phyloP scores from a whole-genome alignment of 768 basidiomycete genomes.

The Antrodiella citrinella region DNA sequence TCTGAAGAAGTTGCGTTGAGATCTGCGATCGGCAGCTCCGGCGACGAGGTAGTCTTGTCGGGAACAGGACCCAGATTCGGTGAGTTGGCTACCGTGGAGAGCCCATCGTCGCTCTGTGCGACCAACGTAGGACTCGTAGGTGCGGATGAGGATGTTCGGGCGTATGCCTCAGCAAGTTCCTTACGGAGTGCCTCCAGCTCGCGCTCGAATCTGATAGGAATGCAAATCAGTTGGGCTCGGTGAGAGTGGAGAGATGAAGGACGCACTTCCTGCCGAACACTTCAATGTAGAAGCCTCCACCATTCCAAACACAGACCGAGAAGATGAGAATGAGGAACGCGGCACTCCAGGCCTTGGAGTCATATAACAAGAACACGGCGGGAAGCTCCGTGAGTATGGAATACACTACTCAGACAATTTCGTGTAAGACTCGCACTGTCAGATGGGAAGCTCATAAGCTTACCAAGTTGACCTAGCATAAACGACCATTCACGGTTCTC shows the following conservation, averaged over 20 bases:
- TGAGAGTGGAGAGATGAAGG: neutral
- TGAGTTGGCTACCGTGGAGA: constrained; percentile 30
- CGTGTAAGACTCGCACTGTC: constrained; percentile 5
- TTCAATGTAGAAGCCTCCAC: constrained; percentile 92
- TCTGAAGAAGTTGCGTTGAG: constrained; percentile 4
- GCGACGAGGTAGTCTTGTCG: constrained; percentile 14
- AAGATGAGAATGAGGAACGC: constrained; percentile 76
- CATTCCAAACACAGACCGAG: constrained; percentile 89
- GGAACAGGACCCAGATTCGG: constrained; percentile 17
- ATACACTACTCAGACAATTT: constrained; percentile 53
- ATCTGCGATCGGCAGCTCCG: constrained; percentile 8
- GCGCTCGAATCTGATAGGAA: constrained; percentile 67
- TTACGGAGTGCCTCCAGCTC: constrained; percentile 87
- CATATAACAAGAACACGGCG: constrained; percentile 76
- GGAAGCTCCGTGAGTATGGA: constrained; percentile 81
- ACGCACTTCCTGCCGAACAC: constrained; percentile 94
- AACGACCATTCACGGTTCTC: constrained; percentile 63
- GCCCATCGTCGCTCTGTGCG: constrained; percentile 33
- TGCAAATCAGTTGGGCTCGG: neutral
- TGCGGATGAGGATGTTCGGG: constrained; percentile 46
- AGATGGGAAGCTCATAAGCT: constrained; percentile 16
- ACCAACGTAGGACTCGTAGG: constrained; percentile 40
- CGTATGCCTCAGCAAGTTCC: constrained; percentile 69
- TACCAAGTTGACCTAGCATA: constrained; percentile 79
- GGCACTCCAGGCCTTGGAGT: constrained; percentile 70